Base-by-base conservation (phyloP, 1,284 basidiomycete genomes). In the Austropuccinia psidii region DNA sequence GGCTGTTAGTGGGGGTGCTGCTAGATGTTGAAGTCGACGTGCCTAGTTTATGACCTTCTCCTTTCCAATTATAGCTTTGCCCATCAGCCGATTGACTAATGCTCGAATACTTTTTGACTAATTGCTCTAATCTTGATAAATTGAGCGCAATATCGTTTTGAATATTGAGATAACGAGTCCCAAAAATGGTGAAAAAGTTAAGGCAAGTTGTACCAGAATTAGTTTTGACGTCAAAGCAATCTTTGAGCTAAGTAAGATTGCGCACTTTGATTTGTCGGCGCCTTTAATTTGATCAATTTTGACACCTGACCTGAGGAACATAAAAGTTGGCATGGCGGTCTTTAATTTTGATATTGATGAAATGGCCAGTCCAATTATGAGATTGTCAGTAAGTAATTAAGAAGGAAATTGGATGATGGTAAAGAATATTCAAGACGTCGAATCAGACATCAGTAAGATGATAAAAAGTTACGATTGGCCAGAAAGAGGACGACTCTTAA, bases 311-410 rank as follows among this genome's bases (percentile, higher is more conserved):
- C 52, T 72, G 5, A 72, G 21, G 37, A 72, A 72, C 3, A 72
- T 11, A 24, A 72, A 72, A 5, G 69, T 61, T 11, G 69, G 69
- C 69, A 72, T 72, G 7, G 69, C 69, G 2, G 69, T 61, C 69
- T 72, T 21, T 24, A 4, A 17, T 29, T 17, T 0, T 24, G 17
- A 55, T 1, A 24, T 24, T 5, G 6, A 55, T 24, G 3, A 21
- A 0, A n/a, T 9, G 45, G 11, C 24, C 24, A 24, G 13, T 49
- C 24, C 3, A 49, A n/a, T 0, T 49, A 6, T 49, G 19, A 11
- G 41, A n/a, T 45, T 45, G n/a, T n/a, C n/a, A n/a, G n/a, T n/a
- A n/a, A n/a, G n/a, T n/a, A 45, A 5, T 9, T 24, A 41, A 41
- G 5, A 47, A 4, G 5, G 21, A 62, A 3, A 27, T n/a, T 15